Evolutionary conservation across 306 rosid species (phyloP), one percentile per base, ranked within the genome.

Genomic region (Quercus aquifolioides): DNA sequence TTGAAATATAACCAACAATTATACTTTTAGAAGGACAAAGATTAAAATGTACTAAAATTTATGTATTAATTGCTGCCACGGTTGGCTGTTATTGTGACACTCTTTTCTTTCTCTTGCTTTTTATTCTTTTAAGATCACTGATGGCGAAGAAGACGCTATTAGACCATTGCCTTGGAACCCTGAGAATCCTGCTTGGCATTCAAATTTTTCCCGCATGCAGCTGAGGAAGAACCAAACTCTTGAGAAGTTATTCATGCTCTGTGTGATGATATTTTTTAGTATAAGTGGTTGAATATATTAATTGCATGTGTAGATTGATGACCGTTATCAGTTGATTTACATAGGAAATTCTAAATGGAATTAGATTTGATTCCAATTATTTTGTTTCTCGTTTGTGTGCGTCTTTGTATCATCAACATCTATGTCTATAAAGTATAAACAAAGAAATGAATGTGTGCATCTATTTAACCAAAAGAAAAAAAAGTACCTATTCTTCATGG

Each of bases 91-190:
- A 1, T 49, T 5, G 11, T 57, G 20, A 30, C 60, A 25, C 68
- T 67, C 56, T 17, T 21, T 20, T 28, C 1, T 71, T 72, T 80
- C 73, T 13, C 49, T 19, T 74, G 67, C 70, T 28, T 51, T 71
- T 69, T 69, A 73, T 57, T 77, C 6, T 23, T 54, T 84, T 71
- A 79, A 91, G 96, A 90, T 87, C 81, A 63, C 64, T 58, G 91
- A 93, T 76, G 94, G 80, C 68, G 98, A 96, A 81, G 75, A 55
- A 1, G 92, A 86, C 89, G 93, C 99, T 43, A 96, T 96, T 82
- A 86, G 96, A 81, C 97, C 98, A 3, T 84, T 93, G 84, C 85
- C 90, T 26, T 96, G 99, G 98, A 91, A 96, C 81, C 99, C 98
- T 69, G 89, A 84, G 71, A 90, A 90, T 74, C 91, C 93, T 51